These are phyloP conservation scores for Boletellus sp. DNA, from an alignment of 1,284 basidiomycete species.

Conservation along the genomic window DNA sequence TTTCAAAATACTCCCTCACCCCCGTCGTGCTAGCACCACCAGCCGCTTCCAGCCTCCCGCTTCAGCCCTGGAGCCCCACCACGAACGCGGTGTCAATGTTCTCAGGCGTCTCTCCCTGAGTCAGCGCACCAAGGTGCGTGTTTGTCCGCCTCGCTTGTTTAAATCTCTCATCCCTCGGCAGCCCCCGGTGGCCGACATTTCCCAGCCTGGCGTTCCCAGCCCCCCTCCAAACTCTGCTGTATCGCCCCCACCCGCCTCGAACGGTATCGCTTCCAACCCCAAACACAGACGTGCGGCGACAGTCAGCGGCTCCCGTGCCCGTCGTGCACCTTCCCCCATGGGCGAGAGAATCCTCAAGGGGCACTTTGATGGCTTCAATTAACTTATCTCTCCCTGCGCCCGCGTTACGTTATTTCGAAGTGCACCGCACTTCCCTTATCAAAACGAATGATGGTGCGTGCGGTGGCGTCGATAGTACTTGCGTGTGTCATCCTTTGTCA, in stretches of 20 bases:
- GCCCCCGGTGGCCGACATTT: conserved; percentile 13
- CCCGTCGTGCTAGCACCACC: conserved; percentile 47
- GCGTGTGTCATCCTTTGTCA: background rate
- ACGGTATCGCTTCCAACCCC: conserved; percentile 20
- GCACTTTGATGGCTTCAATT: conserved; percentile 80
- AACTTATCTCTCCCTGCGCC: conserved; percentile 9
- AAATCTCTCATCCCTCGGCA: background rate
- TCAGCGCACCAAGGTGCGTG: conserved; percentile 52
- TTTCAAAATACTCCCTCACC: conserved; percentile 43
- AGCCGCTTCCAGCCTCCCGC: conserved; percentile 47
- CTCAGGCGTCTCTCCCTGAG: conserved; percentile 68
- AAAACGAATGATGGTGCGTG: conserved; percentile 2
- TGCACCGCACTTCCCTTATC: background rate
- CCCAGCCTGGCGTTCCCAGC: conserved; percentile 29
- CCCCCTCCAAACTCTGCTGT: conserved; percentile 48
- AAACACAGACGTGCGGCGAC: conserved; percentile 61
- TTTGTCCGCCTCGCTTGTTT: background rate
- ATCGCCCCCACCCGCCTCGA: conserved; percentile 9
- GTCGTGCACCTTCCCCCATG: conserved; percentile 77
- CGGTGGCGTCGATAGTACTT: conserved; percentile 13
- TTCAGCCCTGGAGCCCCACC: conserved; percentile 41
- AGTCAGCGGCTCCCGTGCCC: conserved; percentile 45
- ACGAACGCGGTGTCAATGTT: conserved; percentile 63
- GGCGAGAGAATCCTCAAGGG: conserved; percentile 80
- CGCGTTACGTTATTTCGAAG: conserved; percentile 6